Conservation (phyloP, 2,329 filamentous ascomycete species). For the Stagonosporopsis chrysanthemi region DNA sequence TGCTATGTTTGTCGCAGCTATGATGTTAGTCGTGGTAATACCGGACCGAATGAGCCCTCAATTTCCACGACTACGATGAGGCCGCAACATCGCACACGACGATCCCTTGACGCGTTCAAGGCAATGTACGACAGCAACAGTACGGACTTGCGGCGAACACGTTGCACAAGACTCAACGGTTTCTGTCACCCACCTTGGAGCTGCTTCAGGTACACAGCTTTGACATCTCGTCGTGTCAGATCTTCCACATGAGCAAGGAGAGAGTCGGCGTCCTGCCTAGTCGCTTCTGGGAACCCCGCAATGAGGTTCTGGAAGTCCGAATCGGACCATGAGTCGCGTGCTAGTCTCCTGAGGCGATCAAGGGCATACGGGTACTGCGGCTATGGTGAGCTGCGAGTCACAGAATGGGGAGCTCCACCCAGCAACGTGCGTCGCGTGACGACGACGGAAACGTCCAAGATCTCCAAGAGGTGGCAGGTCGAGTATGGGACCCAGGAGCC, state of each 20-base stretch:
- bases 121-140: slow-evolving; percentile 16
- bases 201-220: slow-evolving; percentile 78
- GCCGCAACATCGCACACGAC: slow-evolving; percentile 31
- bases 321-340: slow-evolving; percentile 72
- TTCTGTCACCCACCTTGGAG: slow-evolving; percentile 62
- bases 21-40: slow-evolving; percentile 25
- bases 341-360: slow-evolving; percentile 67
- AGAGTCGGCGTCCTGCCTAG: slow-evolving; percentile 64
- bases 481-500: slow-evolving; percentile 21
- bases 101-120: slow-evolving; percentile 20
- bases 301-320: slow-evolving; percentile 71
- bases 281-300: slow-evolving; percentile 72
- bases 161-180: slow-evolving; percentile 23
- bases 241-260: slow-evolving; percentile 73
- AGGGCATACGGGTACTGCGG: slow-evolving; percentile 80
- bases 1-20: slow-evolving; percentile 36
- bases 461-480: slow-evolving; percentile 27
- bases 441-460: slow-evolving; percentile 31
- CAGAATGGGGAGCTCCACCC: slow-evolving; percentile 24
- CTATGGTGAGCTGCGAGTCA: slow-evolving; percentile 40
- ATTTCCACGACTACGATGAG: slow-evolving; percentile 28
- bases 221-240: slow-evolving; percentile 75
- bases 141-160: slow-evolving; percentile 16
- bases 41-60: slow-evolving; percentile 34
- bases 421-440: slow-evolving; percentile 40